Evolutionary conservation across 2,329 filamentous ascomycete genomes (phyloP).

Genomic region (Xylaria sp.): DNA sequence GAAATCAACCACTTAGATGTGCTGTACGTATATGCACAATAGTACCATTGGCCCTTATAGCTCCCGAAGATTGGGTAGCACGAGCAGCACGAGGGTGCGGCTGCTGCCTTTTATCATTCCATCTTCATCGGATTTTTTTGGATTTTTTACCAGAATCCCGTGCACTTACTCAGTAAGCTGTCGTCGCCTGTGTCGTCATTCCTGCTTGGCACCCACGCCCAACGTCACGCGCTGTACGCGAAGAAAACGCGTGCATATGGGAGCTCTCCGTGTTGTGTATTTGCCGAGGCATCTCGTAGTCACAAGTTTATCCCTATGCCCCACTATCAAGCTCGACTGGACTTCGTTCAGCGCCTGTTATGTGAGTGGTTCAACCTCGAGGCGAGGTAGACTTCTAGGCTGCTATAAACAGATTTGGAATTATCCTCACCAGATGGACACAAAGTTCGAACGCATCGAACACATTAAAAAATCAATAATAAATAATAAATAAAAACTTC

Average conservation of each 20-base stretch:
- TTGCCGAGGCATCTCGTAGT: not conserved
- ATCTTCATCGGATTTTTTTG: too few species aligned
- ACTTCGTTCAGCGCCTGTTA: too few species aligned
- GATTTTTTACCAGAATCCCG: too few species aligned
- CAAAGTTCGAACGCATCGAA: constrained; percentile 5
- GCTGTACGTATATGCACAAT: not conserved
- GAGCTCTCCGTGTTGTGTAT: not conserved
- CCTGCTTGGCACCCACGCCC: constrained; percentile 11
- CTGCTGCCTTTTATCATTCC: too few species aligned
- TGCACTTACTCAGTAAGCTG: too few species aligned
- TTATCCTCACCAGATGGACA: too few species aligned
- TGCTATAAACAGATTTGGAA: too few species aligned
- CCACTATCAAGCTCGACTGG: too few species aligned
- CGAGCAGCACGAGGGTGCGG: not conserved
- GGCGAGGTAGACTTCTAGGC: too few species aligned
- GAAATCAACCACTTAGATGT: constrained; percentile 7
- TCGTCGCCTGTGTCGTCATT: not conserved
- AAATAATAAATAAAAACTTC: constrained; percentile 18
- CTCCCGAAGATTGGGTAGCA: not conserved
- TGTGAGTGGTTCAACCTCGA: too few species aligned
- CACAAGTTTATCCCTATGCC: too few species aligned
- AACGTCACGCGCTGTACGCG: not conserved
- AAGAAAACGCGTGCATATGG: not conserved
- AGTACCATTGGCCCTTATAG: not conserved
- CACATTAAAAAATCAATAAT: constrained; percentile 8